phyloP scores from a whole-genome alignment of 495 filamentous ascomycete species.

The Physcia stellaris region DNA sequence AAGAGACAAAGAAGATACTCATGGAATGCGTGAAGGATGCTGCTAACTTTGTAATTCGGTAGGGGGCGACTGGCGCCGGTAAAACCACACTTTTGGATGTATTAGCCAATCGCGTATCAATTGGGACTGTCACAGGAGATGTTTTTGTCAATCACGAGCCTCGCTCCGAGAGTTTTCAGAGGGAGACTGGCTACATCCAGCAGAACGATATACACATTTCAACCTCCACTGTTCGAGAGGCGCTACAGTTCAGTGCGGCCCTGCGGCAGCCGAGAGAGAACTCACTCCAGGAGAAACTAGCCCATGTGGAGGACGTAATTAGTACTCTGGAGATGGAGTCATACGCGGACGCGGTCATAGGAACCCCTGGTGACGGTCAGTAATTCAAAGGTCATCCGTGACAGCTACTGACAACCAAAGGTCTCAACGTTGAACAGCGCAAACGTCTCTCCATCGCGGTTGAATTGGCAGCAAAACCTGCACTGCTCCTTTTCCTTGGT shows the following conservation, averaged over 20 bases:
- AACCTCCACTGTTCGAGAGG: conserved; percentile 74
- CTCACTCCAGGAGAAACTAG: conserved; percentile 59
- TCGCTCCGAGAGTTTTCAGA: conserved; percentile 73
- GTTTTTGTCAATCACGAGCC: conserved; percentile 71
- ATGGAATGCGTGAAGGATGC: no score
- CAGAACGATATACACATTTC: conserved; percentile 88
- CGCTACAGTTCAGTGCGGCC: conserved; percentile 68
- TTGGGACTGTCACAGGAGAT: conserved; percentile 78
- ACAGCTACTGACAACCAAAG: no score
- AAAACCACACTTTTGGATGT: conserved; percentile 44
- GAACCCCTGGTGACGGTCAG: conserved; percentile 79
- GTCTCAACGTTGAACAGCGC: conserved; percentile 82
- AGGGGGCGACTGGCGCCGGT: conserved; percentile 46
- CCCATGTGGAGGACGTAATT: conserved; percentile 84
- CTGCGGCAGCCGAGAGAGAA: conserved; percentile 67
- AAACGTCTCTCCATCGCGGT: conserved; percentile 86
- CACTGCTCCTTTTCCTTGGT: conserved; percentile 76
- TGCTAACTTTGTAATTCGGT: no score
- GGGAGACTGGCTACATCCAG: conserved; percentile 90
- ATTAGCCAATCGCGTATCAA: conserved; percentile 61
- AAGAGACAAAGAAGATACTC: no score
- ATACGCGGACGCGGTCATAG: conserved; percentile 77
- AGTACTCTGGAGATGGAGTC: conserved; percentile 82
- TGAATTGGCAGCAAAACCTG: conserved; percentile 84
- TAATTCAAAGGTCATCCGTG: no score